phyloP scores from a whole-genome alignment of 108 stramenopile genomes.

The Pseudonitzschia pungens region DNA sequence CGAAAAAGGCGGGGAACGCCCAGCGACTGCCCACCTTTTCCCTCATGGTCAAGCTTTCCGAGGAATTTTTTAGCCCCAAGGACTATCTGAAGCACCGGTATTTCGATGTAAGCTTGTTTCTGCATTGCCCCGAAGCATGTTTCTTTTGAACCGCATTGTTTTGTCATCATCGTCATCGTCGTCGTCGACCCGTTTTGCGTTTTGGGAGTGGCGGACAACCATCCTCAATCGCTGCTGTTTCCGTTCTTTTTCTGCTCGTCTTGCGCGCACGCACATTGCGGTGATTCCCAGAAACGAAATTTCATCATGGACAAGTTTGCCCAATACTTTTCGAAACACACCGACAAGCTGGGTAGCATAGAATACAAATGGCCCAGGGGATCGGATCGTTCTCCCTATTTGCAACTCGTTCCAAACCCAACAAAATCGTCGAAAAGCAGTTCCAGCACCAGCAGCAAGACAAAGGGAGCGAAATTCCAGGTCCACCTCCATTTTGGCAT shows the following conservation, averaged over 20 bases:
- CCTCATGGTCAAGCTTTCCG: conserved; percentile 54
- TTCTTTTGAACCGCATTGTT: too few species aligned
- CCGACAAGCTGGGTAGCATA: conserved; percentile 23
- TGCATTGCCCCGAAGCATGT: not conserved
- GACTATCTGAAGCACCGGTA: conserved; percentile 78
- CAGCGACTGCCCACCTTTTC: conserved; percentile 69
- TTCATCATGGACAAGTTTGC: conserved; percentile 59
- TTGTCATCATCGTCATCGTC: not conserved
- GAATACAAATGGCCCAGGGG: conserved; percentile 48
- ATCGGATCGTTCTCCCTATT: conserved; percentile 43
- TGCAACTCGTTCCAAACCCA: conserved; percentile 43
- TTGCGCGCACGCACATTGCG: too few species aligned
- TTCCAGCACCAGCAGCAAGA: conserved; percentile 8
- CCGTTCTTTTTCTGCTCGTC: not conserved
- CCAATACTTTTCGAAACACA: conserved; percentile 48
- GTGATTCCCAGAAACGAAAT: conserved; percentile 68
- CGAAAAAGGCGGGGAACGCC: conserved; percentile 71
- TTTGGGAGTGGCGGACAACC: not conserved
- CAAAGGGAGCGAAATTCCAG: conserved; percentile 56
- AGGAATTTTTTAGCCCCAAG: conserved; percentile 52
- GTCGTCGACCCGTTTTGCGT: not conserved
- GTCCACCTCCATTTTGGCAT: conserved; percentile 78
- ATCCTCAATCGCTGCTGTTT: not conserved
- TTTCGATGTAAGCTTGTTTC: conserved; percentile 66
- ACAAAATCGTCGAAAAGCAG: not conserved